phyloP scores from a whole-genome alignment of 2,329 filamentous ascomycete genomes.

The Davidsoniella virescens region DNA sequence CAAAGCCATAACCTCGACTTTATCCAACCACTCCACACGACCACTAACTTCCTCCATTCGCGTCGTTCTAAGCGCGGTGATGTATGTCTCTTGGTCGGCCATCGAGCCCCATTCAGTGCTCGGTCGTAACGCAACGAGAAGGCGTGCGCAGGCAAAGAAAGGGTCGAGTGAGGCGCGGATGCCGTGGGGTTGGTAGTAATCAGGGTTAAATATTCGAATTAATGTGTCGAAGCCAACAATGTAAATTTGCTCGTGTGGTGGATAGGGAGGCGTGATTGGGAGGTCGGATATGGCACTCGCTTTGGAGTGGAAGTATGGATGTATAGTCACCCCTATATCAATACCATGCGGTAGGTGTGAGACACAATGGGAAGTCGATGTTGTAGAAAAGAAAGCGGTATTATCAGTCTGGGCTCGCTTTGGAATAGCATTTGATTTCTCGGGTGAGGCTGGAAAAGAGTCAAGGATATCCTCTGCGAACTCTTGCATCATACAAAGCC shows the following conservation, averaged over 20 bases:
- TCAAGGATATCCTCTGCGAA: conserved; percentile 41
- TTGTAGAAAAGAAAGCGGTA: not conserved
- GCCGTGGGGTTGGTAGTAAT: conserved; percentile 41
- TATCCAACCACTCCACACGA: conserved; percentile 33
- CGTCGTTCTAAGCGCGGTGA: conserved; percentile 27
- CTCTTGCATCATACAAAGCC: conserved; percentile 54
- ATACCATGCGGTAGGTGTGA: conserved; percentile 18
- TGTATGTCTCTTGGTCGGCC: conserved; percentile 31
- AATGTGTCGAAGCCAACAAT: conserved; percentile 64
- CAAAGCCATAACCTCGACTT: conserved; percentile 42
- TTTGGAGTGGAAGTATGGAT: conserved; percentile 63
- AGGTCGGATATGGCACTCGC: conserved; percentile 25
- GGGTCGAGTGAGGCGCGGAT: conserved; percentile 31
- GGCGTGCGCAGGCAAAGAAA: conserved; percentile 44
- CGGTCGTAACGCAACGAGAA: conserved; percentile 49
- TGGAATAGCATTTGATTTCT: no score
- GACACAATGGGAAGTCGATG: not conserved
- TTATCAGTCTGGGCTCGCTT: no score
- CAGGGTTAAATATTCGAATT: conserved; percentile 53
- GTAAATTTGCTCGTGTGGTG: conserved; percentile 40
- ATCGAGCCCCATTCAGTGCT: conserved; percentile 40
- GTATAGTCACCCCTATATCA: conserved; percentile 55
- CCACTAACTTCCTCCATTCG: conserved; percentile 14
- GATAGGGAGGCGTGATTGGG: not conserved
- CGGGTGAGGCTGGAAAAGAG: not conserved